Evolutionary conservation across 2,329 filamentous ascomycete genomes (phyloP).

Genomic region (Fusarium brevicatenulatum): DNA sequence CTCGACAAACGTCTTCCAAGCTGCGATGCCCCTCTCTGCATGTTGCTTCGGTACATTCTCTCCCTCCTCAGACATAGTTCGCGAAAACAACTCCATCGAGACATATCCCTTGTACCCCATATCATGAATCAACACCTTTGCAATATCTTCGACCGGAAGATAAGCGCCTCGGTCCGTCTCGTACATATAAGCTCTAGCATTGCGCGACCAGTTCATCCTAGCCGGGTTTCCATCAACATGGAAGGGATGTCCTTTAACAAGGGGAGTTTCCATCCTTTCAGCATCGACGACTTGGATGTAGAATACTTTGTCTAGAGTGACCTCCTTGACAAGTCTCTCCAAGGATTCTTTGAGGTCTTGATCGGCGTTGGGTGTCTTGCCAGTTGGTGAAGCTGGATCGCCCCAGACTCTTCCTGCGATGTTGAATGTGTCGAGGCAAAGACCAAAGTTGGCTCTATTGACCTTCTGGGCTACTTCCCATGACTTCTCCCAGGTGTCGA

Average conservation of each 20-base stretch:
- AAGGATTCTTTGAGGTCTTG: slow-evolving; percentile 10
- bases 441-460: slow-evolving; percentile 1
- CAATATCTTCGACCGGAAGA: not conserved
- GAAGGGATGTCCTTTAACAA: slow-evolving; percentile 2
- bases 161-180: not conserved
- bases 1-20: slow-evolving; percentile 5
- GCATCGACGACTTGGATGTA: slow-evolving; percentile 17
- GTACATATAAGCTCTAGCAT: slow-evolving; percentile 11
- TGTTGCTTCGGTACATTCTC: not conserved
- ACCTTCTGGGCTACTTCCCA: slow-evolving; percentile 8
- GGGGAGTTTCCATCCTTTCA: not conserved
- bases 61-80: slow-evolving; percentile 9
- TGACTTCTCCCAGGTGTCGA: slow-evolving; percentile 11
- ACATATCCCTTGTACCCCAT: slow-evolving; percentile 11
- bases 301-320: not conserved
- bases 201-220: slow-evolving; percentile 17
- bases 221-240: slow-evolving; percentile 2
- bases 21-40: not conserved
- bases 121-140: not conserved
- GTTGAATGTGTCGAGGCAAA: slow-evolving; percentile 13
- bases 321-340: not conserved
- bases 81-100: slow-evolving; percentile 9
- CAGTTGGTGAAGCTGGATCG: slow-evolving; percentile 1
- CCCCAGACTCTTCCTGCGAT: slow-evolving; percentile 9
- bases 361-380: slow-evolving; percentile 5